These are phyloP conservation scores for Entomortierella parvispora DNA, from an alignment of 192 early-diverging fungal genomes.

Conservation along the genomic window DNA sequence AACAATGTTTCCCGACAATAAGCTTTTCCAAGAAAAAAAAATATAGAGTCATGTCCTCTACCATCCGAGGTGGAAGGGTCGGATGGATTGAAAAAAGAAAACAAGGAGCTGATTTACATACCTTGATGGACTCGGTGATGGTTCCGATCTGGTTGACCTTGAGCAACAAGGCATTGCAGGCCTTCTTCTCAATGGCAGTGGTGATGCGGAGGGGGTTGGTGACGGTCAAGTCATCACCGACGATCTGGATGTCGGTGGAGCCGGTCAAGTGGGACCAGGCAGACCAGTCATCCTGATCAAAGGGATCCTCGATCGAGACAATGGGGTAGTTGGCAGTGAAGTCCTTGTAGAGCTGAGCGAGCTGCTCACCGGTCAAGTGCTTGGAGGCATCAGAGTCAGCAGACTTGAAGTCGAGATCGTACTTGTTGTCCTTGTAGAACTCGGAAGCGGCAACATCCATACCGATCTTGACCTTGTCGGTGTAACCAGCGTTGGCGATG, in stretches of 20 bases:
- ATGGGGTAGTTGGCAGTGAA: constrained; percentile 90
- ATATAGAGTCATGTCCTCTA: not conserved
- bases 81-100: not conserved
- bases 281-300: constrained; percentile 99
- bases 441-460: constrained; percentile 99
- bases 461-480: constrained; percentile 95
- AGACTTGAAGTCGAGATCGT: constrained; percentile 99
- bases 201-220: constrained; percentile 96
- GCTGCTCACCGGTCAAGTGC: constrained; percentile 78
- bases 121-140: constrained; percentile 91
- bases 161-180: constrained; percentile 93
- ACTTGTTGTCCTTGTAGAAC: constrained; percentile 97
- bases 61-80: not conserved
- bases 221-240: constrained; percentile 98
- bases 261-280: constrained; percentile 85
- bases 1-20: not conserved
- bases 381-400: constrained; percentile 79
- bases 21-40: not conserved
- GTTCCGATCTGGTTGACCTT: constrained; percentile 99
- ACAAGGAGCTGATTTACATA: constrained; percentile 10
- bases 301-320: constrained; percentile 98
- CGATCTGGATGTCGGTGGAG: constrained; percentile 81
- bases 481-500: constrained; percentile 95
- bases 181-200: constrained; percentile 92
- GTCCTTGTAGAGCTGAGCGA: constrained; percentile 86